A percentile compares a stretch with the other conserved stretches of the same genome.
These are phyloP conservation scores for Galerina sulciceps DNA, from an alignment of 768 basidiomycete species.

Conservation along the genomic window DNA sequence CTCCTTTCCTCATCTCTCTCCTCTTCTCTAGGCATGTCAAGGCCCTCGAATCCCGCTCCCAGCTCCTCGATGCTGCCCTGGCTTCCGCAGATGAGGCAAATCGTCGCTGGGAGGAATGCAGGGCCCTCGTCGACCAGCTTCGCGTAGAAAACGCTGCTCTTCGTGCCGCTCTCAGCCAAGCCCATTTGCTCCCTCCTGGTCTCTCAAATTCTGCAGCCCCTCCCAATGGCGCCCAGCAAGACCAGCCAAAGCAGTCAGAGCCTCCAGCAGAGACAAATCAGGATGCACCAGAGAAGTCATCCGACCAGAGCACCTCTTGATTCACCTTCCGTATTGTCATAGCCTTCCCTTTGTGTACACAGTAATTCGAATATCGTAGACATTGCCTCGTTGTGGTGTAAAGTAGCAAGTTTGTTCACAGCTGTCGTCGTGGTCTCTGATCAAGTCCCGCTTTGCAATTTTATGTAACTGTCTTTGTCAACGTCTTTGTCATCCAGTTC, in stretches of 20 bases:
- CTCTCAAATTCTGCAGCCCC: conserved; percentile 12
- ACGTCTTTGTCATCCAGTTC: conserved; percentile 42
- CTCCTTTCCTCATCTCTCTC: conserved; percentile 5
- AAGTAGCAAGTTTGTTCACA: conserved; percentile 6
- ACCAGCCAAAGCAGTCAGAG: conserved; percentile 31
- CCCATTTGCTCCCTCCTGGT: conserved; percentile 41
- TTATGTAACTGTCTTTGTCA: conserved; percentile 46
- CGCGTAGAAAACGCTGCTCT: conserved; percentile 83
- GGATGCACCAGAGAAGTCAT: conserved; percentile 26
- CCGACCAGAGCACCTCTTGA: conserved; percentile 23
- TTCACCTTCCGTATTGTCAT: conserved; percentile 13
- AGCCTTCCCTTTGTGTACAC: conserved; percentile 17
- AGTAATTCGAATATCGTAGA: conserved; percentile 9
- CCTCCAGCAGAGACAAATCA: conserved; percentile 29
- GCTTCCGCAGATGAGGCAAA: conserved; percentile 89
- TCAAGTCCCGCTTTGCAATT: conserved; percentile 26
- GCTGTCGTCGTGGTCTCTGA: conserved; percentile 33
- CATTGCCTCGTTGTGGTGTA: conserved; percentile 11
- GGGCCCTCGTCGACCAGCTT: conserved; percentile 86
- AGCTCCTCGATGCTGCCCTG: conserved; percentile 83
- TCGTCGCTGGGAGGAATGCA: conserved; percentile 88
- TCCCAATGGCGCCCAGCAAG: conserved; percentile 22
- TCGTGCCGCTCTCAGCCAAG: conserved; percentile 66
- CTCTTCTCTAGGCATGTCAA: conserved; percentile 72
- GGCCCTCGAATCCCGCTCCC: conserved; percentile 83